Evolutionary conservation across 2,329 filamentous ascomycete genomes (phyloP).

Genomic region (Cytospora leucostoma): DNA sequence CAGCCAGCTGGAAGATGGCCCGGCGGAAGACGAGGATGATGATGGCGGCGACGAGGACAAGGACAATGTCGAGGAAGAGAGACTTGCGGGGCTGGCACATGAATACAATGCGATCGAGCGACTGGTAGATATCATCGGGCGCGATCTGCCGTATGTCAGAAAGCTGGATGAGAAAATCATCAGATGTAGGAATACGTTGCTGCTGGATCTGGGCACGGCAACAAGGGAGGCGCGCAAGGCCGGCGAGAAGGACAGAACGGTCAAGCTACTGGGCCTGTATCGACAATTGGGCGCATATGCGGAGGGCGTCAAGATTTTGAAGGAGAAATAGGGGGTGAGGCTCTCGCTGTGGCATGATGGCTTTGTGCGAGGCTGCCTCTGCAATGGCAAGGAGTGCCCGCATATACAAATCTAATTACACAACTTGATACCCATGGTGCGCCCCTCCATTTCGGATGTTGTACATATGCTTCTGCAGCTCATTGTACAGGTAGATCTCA

Average conservation of each 20-base stretch:
- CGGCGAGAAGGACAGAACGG: constrained; percentile 43
- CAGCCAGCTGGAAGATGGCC: constrained; percentile 48
- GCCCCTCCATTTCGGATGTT: background rate
- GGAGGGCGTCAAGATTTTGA: constrained; percentile 55
- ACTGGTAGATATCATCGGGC: constrained; percentile 48
- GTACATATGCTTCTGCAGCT: background rate
- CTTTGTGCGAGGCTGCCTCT: background rate
- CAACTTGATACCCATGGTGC: constrained; percentile 17
- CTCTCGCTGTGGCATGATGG: background rate
- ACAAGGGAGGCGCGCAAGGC: constrained; percentile 46
- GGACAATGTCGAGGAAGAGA: constrained; percentile 35
- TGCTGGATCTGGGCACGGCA: constrained; percentile 57
- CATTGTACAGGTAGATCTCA: constrained; percentile 7
- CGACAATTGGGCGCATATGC: constrained; percentile 52
- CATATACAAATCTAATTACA: background rate
- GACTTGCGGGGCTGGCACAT: constrained; percentile 46
- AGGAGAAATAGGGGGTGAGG: constrained; percentile 36
- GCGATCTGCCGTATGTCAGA: constrained; percentile 51
- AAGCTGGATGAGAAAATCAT: constrained; percentile 55
- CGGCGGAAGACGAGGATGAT: constrained; percentile 35
- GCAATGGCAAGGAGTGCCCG: background rate
- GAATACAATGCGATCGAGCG: constrained; percentile 47
- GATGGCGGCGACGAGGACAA: constrained; percentile 38
- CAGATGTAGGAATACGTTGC: constrained; percentile 57
- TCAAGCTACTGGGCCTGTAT: constrained; percentile 58